Percentiles rank a stretch among this genome's conserved stretches.
These are phyloP conservation scores for Allium fistulosum DNA, from an alignment of 106 monocot genomes.

Conservation along the genomic window DNA sequence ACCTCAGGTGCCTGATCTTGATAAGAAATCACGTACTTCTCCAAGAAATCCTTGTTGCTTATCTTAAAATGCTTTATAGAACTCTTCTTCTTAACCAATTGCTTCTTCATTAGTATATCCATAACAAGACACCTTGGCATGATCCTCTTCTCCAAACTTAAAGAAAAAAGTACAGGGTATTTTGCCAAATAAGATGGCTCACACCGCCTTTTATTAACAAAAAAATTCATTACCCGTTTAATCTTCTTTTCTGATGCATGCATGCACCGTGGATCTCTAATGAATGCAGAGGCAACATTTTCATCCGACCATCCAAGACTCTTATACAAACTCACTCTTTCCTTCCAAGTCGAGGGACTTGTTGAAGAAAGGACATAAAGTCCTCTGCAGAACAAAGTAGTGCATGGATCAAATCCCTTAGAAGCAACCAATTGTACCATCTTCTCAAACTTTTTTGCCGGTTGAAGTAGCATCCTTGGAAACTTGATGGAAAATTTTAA, in stretches of 20 bases:
- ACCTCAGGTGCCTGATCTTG: neutral
- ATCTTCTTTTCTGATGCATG: constrained; percentile 24
- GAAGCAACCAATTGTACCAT: neutral
- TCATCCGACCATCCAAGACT: constrained; percentile 46
- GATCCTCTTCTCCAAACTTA: constrained; percentile 36
- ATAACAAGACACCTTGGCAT: constrained; percentile 29
- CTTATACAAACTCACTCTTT: constrained; percentile 19
- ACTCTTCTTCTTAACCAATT: neutral
- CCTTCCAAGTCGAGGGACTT: constrained; percentile 16
- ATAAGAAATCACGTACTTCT: constrained; percentile 12
- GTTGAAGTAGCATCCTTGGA: no score
- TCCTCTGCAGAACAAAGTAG: constrained; percentile 13
- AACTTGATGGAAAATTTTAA: no score
- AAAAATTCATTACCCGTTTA: constrained; percentile 16
- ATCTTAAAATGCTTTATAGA: neutral
- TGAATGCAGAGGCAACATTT: constrained; percentile 24
- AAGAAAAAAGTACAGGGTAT: constrained; percentile 8
- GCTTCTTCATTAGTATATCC: constrained; percentile 6
- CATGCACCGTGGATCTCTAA: constrained; percentile 27
- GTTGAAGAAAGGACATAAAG: constrained; percentile 7
- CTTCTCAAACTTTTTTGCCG: no score
- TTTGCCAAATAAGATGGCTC: neutral
- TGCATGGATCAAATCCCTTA: constrained; percentile 20
- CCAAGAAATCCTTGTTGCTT: neutral
- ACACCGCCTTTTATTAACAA: constrained; percentile 9